Evolutionary conservation across 2,329 filamentous ascomycete genomes (phyloP), one percentile per base, ranked within the genome.

Genomic region (Monosporascus sp.): DNA sequence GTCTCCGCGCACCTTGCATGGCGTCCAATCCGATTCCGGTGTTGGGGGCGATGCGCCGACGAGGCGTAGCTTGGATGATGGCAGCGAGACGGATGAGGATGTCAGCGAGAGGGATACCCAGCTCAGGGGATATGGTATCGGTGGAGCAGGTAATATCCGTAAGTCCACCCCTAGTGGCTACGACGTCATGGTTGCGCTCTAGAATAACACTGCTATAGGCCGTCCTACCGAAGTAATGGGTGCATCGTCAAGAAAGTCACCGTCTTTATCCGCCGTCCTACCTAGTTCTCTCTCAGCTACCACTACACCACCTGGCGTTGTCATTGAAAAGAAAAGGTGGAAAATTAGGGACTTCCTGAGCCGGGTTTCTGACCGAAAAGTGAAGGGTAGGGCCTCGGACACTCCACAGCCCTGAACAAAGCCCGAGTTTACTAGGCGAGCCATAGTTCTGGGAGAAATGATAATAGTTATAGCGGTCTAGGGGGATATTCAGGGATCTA

Each of bases 71-170:
- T 17, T 59, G 26, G 63, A 63, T 45, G 63, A 65, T 48, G 50
- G 43, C 19, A 36, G 50, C 9, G 52, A 53, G 36, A 41, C 41
- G 7, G 54, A 48, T n/a, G 64, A 60, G 27, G 62, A 63, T 31
- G 61, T 63, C 38, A 62, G 66, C 27, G 59, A 56, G 50, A 54
- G 59, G 49, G 66, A 68, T 56, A 63, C 65, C n/a, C 69, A 71
- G 54, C 58, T 70, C 31, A 61, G 71, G 24, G 68, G 70, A 3
- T 74, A 72, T 51, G 71, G 71, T 17, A 74, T 74, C 38, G 72
- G 72, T 3, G 71, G 71, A 2, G 67, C 65, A 16, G 70, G 71
- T 0, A 73, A 74, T 52, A 73, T 73, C 16, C 64, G 71, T 73
- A 52, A 59, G 70, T 68, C n/a, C 19, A 34, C 31, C 11, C 31